Evolutionary conservation across 148 eudicot species (phyloP), one percentile per base, ranked within the genome.

Genomic region (Amaranthus hypochondriacus): DNA sequence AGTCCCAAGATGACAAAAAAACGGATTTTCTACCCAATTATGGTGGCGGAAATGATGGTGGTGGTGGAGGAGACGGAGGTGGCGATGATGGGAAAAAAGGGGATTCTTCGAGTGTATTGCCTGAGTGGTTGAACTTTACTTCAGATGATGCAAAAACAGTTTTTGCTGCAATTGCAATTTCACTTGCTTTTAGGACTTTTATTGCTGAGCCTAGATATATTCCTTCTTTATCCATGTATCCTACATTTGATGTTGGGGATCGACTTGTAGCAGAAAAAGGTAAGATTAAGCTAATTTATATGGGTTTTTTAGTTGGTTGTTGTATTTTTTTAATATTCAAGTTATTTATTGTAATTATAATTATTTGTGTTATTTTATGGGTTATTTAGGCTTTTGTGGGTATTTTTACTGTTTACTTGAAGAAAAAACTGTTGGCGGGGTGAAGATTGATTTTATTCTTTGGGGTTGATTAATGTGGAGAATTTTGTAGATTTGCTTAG

Each of bases 181-280:
- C 99, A 9, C 85, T 95, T 69, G 99, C 97, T 7, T 95, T 95
- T 80, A 76, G 99, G 76, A 42, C 86, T 48, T 92, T 95, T 73
- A 81, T 95, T 58, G 99, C 99, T 14, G 99, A 95, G 86, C 99
- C 99, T 51, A 86, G 99, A 82, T 95, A 59, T 63, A 95, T 95
- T 56, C 99, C 99, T 18, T 95, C 99, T 4, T 85, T 95, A 85
- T 95, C 99, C 56, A 95, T 95, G 99, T 95, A 77, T 76, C 99
- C 99, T 44, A 95, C 99, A 12, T 95, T 95, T 82, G 89, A 95
- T 83, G 91, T 95, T 69, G 99, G 99, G 13, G 99, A 95, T 77
- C 82, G 94, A 51, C 63, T 95, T 77, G 97, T 95, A 21, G 99
- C 99, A 42, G 99, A 95, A 77, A 77, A 95, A 95, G 97, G 99